Evolutionary conservation across 345 rosid genomes (phyloP).

Genomic region (Cardamine occulta): DNA sequence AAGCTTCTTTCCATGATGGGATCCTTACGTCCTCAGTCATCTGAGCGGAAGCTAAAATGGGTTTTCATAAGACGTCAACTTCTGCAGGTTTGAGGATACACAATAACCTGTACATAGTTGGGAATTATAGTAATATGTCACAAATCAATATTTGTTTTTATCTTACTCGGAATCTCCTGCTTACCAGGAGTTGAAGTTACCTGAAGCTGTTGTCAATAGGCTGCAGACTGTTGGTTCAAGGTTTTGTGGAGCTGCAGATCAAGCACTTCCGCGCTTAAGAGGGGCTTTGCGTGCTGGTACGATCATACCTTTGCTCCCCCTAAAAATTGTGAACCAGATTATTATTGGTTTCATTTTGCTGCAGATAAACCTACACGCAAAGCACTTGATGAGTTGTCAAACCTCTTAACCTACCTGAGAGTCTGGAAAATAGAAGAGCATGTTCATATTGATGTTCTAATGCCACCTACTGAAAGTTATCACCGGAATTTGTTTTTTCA

Average conservation of each 20-base stretch:
- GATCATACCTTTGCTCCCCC: not conserved
- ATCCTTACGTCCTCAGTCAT: constrained; percentile 86
- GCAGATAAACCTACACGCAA: constrained; percentile 78
- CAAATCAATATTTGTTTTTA: not conserved
- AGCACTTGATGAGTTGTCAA: constrained; percentile 89
- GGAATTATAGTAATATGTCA: constrained; percentile 11
- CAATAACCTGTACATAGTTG: constrained; percentile 24
- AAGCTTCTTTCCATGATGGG: constrained; percentile 95
- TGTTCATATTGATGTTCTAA: constrained; percentile 74
- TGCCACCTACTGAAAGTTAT: constrained; percentile 91
- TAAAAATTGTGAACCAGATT: not conserved
- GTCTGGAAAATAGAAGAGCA: constrained; percentile 81
- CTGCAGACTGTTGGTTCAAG: constrained; percentile 90
- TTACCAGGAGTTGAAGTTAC: constrained; percentile 86
- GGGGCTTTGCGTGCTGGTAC: constrained; percentile 93
- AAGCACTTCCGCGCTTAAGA: constrained; percentile 91
- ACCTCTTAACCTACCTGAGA: constrained; percentile 76
- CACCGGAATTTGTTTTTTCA: constrained; percentile 85
- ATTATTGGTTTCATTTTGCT: constrained; percentile 28
- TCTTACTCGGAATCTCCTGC: constrained; percentile 33
- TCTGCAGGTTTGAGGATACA: constrained; percentile 69
- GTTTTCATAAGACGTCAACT: constrained; percentile 91
- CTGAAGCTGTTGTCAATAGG: constrained; percentile 88
- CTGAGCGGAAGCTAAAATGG: constrained; percentile 89
- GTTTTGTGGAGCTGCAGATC: constrained; percentile 91